These are phyloP conservation scores for Aspergillus quadricinctus DNA, from an alignment of 2,329 filamentous ascomycete genomes.

Conservation along the genomic window DNA sequence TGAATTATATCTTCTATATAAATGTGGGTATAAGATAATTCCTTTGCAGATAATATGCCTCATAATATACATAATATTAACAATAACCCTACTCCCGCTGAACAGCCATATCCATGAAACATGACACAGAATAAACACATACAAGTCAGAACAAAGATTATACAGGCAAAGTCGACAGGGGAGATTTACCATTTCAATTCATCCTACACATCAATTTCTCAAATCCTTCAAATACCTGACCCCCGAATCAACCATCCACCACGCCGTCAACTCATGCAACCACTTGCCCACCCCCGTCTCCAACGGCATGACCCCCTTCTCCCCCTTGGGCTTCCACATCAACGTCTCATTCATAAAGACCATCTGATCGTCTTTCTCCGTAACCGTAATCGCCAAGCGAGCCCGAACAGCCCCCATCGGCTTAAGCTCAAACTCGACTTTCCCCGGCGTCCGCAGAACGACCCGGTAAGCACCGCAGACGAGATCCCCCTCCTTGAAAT, in stretches of 20 bases:
- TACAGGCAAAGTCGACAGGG: neutral
- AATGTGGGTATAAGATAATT: too few relatives aligned
- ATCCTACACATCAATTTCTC: slow-evolving; percentile 3
- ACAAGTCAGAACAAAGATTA: neutral
- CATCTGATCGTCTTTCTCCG: slow-evolving; percentile 12
- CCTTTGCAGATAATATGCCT: too few relatives aligned
- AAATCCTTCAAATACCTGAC: slow-evolving; percentile 25
- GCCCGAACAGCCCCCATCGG: slow-evolving; percentile 14
- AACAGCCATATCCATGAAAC: too few relatives aligned
- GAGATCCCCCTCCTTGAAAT: slow-evolving; percentile 28
- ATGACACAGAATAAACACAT: neutral
- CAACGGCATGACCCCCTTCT: slow-evolving; percentile 22
- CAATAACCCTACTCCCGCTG: too few relatives aligned
- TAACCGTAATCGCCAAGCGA: slow-evolving; percentile 23
- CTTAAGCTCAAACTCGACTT: slow-evolving; percentile 30
- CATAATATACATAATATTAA: too few relatives aligned
- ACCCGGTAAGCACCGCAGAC: slow-evolving; percentile 32
- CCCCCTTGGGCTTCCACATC: slow-evolving; percentile 26
- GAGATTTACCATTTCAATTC: neutral
- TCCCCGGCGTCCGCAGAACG: slow-evolving; percentile 17
- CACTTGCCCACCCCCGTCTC: slow-evolving; percentile 24
- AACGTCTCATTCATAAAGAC: slow-evolving; percentile 27
- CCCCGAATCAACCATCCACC: slow-evolving; percentile 36
- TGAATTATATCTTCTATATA: too few relatives aligned
- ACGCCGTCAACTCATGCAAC: slow-evolving; percentile 31